phyloP scores from a whole-genome alignment of 2,329 filamentous ascomycete species.

The Neopestalotiopsis rosae region DNA sequence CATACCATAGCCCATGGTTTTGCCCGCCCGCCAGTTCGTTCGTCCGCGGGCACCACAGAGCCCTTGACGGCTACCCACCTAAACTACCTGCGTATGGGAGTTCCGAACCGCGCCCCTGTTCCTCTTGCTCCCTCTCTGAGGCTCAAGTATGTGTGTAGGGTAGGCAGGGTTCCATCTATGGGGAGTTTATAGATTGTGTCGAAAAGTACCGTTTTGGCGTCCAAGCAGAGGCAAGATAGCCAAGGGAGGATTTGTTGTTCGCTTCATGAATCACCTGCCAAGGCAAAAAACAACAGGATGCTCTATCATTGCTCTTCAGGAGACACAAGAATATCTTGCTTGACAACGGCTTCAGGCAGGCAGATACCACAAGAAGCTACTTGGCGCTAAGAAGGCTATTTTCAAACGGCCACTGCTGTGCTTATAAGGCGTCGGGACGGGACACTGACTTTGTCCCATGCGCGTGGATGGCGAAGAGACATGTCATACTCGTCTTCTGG shows the following conservation, averaged over 20 bases:
- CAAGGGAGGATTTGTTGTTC: neutral
- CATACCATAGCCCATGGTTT: too few species aligned
- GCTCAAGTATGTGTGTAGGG: neutral
- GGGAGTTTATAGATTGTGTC: neutral
- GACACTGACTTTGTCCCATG: neutral
- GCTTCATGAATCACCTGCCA: neutral
- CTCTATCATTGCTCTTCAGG: neutral
- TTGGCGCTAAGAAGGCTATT: too few species aligned
- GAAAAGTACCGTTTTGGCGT: slow-evolving; percentile 13
- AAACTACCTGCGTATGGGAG: too few species aligned
- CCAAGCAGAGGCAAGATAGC: neutral
- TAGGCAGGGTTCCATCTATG: neutral
- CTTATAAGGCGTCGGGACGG: neutral
- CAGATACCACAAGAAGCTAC: too few species aligned
- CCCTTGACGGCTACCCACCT: too few species aligned
- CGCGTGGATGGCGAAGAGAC: neutral
- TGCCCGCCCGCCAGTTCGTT: too few species aligned
- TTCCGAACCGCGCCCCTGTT: too few species aligned
- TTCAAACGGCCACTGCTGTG: neutral
- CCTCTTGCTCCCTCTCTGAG: neutral
- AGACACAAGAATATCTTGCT: neutral
- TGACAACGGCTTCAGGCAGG: too few species aligned
- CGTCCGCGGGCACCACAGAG: too few species aligned
- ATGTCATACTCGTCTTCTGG: neutral
- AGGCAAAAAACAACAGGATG: neutral